A percentile compares a stretch with the other conserved stretches of the same genome.
These are phyloP conservation scores for Penicillium atrosanguineum DNA, from an alignment of 495 filamentous ascomycete species.

Conservation along the genomic window DNA sequence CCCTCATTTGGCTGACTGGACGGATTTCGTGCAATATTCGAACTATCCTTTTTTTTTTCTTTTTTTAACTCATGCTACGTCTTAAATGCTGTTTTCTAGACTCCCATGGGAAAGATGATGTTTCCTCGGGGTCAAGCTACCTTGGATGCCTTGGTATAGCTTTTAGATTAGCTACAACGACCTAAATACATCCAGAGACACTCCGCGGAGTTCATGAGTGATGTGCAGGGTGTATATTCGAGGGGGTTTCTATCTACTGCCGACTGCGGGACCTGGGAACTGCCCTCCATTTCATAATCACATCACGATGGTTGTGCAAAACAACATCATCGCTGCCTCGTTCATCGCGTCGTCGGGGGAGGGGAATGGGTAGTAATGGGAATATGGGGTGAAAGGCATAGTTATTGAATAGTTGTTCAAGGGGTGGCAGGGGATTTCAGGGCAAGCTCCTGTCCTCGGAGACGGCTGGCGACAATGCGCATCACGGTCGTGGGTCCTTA, in stretches of 20 bases:
- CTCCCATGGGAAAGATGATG: neutral
- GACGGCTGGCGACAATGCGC: conserved; percentile 7
- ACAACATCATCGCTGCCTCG: conserved; percentile 32
- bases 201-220: neutral
- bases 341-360: conserved; percentile 23
- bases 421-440: conserved; percentile 15
- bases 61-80: too few species aligned
- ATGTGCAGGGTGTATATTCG: conserved; percentile 39
- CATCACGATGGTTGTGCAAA: conserved; percentile 28
- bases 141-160: neutral
- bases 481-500: conserved; percentile 9
- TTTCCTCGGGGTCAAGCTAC: neutral
- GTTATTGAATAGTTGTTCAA: conserved; percentile 6
- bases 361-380: conserved; percentile 10
- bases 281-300: conserved; percentile 29
- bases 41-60: too few species aligned
- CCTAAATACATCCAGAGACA: neutral
- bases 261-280: conserved; percentile 22
- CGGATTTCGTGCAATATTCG: too few species aligned
- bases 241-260: conserved; percentile 44
- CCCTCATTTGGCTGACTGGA: neutral
- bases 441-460: conserved; percentile 15
- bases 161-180: neutral
- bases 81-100: neutral
- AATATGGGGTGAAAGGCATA: conserved; percentile 13